Base-by-base conservation (phyloP, 2,329 filamentous ascomycete genomes). In the Botrytis fragariae region DNA sequence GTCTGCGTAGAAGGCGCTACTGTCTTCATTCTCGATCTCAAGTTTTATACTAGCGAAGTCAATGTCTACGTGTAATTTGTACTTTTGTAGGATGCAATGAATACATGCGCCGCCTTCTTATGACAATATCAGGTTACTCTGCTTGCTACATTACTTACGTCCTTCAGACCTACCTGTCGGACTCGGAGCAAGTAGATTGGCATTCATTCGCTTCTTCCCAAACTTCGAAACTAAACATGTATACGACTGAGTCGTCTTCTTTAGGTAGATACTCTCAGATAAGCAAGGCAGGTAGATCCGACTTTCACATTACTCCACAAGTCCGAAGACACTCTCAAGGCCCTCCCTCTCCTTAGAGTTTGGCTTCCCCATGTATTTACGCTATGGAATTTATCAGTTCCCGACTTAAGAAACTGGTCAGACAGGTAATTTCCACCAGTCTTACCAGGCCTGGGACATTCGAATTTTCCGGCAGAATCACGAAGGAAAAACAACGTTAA, bases 41-140 rank as follows among this genome's bases (percentile, higher is more conserved):
- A 35, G 0, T 22, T 12, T 10, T 6, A 42, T 32, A 1, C 37
- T 18, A 7, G 10, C 3, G 3, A 42, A 25, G 5, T 22, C 18
- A 32, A 42, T 57, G 3, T 22, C 12, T 10, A 3, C 8, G 14
- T 25, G 12, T 12, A 29, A 22, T 6, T 68, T 1, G 2, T 22
- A 32, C 35, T 57, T 39, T 51, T n/a, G 25, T 14, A 25, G n/a
- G 4, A 39, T 35, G 3, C 5, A n/a, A 39, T 29, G 8, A 22
- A 29, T 18, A 22, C 7, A 10, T 54, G 64, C 35, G 48, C 9
- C 22, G 3, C 14, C 4, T 37, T n/a, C 8, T 14, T 14, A 48
- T 10, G 7, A n/a, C 37, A 18, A 62, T 42, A 9, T 4, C 35
- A 42, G 16, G 8, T 1, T 7, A 29, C n/a, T 44, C 8, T 12